Percentiles rank a stretch among this genome's conserved stretches.
phyloP scores from a whole-genome alignment of 306 rosid genomes.

The Medicago ruthenica region DNA sequence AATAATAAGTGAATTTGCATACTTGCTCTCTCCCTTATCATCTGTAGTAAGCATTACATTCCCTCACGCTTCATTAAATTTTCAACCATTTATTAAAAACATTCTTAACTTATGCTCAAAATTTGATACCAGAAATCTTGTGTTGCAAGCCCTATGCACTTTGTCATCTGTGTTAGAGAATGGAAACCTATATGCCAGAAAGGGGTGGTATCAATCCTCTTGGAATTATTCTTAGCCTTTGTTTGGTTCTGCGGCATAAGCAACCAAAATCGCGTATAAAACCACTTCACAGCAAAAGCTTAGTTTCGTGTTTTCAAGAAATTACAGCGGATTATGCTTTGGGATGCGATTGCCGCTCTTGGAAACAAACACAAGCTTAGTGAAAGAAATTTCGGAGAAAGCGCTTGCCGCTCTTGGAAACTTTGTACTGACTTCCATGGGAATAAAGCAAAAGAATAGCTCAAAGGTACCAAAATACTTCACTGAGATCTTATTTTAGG shows the following conservation, averaged over 20 bases:
- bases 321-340: no score
- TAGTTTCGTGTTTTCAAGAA: constrained; percentile 42
- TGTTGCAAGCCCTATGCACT: constrained; percentile 58
- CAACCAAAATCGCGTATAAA: no score
- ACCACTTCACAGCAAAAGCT: not conserved
- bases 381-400: no score
- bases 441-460: not conserved
- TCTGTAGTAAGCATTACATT: constrained; percentile 56
- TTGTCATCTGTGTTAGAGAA: constrained; percentile 61
- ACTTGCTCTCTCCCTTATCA: constrained; percentile 56
- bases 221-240: no score
- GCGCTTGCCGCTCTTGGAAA: no score
- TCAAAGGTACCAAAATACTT: not conserved
- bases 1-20: constrained; percentile 56
- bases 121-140: constrained; percentile 50
- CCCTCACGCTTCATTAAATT: constrained; percentile 51
- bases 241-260: no score
- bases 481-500: not conserved
- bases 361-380: no score
- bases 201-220: no score
- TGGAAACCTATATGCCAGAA: constrained; percentile 37
- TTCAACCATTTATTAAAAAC: constrained; percentile 55
- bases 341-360: no score
- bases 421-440: no score
- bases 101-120: constrained; percentile 53